phyloP scores from a whole-genome alignment of 176 grass and related monocot species.

The Pontederia paniculata region DNA sequence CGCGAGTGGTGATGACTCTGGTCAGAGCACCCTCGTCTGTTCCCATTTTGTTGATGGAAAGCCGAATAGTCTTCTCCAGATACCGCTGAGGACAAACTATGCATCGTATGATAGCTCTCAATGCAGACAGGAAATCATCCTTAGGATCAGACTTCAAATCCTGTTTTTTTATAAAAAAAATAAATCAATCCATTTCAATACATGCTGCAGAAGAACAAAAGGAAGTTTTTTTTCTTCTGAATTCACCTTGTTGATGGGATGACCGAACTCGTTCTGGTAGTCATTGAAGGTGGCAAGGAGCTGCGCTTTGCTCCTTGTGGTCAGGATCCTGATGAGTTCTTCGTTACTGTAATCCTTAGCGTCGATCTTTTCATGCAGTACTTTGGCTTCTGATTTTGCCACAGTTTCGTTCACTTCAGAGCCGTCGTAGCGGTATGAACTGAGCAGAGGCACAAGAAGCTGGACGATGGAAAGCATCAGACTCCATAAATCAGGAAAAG shows the following conservation, averaged over 20 bases:
- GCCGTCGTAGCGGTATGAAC: constrained; percentile 66
- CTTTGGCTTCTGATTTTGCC: constrained; percentile 76
- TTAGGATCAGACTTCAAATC: constrained; percentile 77
- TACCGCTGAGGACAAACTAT: constrained; percentile 71
- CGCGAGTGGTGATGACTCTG: constrained; percentile 56
- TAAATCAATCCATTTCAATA: not conserved
- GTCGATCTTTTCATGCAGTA: constrained; percentile 68
- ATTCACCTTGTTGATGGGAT: constrained; percentile 65
- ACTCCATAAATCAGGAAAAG: no score
- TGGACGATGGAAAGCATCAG: constrained; percentile 20
- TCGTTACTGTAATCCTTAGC: constrained; percentile 65
- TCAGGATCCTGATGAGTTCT: constrained; percentile 79
- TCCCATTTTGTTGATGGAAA: constrained; percentile 53
- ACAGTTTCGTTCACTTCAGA: constrained; percentile 57
- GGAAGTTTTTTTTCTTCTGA: not conserved
- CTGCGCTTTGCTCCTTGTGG: constrained; percentile 90
- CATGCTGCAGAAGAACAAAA: not conserved
- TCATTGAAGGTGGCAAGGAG: constrained; percentile 77
- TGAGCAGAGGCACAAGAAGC: constrained; percentile 90
- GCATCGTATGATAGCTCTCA: constrained; percentile 60
- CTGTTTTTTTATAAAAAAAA: constrained; percentile 17
- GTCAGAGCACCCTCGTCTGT: constrained; percentile 76
- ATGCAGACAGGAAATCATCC: constrained; percentile 61
- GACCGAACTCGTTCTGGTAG: constrained; percentile 63
- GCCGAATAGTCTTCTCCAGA: constrained; percentile 63